Base-by-base conservation (phyloP, 1,284 basidiomycete species). In the Golubevia pallescens region DNA sequence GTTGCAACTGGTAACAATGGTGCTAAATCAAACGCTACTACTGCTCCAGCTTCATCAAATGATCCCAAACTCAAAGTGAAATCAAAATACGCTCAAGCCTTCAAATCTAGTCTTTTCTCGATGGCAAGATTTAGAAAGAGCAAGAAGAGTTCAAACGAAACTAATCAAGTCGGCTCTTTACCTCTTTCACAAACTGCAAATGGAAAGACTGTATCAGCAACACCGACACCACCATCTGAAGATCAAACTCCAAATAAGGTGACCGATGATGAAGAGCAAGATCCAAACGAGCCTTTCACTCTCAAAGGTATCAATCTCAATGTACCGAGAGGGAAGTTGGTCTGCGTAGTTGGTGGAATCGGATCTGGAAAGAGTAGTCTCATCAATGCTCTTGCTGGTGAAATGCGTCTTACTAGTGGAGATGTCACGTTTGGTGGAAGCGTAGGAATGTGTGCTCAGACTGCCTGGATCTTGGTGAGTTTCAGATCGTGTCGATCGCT, bases 281-380 rank as follows among this genome's bases (percentile, higher is more conserved):
- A 34, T 51, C 24, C 61, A 19, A 24, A 24, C 14, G 55, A 57
- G 55, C 10, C 10, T 10, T 57, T 57, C n/a, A 24, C 23, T 16
- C 59, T 68, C 16, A 28, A 58, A 3, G 58, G 32, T 20, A 57
- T 67, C 57, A 63, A 58, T 42, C 10, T 69, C 21, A 60, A 55
- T 3, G 14, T 66, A 7, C 67, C 64, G 6, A 58, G 53, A 19
- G 67, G 65, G 20, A 32, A 57, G 8, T 60, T 69, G 8, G 54
- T 23, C 38, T 65, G 63, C 13, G 51, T 71, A 23, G 61, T 71
- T 2, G 69, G 69, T 28, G 55, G 52, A 3, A 57, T 66, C 6
- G 69, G 69, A 14, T 58, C 48, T 53, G 69, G 69, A 10, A 71
- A 71, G 58, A 71, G 66, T 58, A 59, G 60, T 13, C 53, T 73